phyloP scores from a whole-genome alignment of 2,329 filamentous ascomycete genomes.

The Alternaria brassicae region DNA sequence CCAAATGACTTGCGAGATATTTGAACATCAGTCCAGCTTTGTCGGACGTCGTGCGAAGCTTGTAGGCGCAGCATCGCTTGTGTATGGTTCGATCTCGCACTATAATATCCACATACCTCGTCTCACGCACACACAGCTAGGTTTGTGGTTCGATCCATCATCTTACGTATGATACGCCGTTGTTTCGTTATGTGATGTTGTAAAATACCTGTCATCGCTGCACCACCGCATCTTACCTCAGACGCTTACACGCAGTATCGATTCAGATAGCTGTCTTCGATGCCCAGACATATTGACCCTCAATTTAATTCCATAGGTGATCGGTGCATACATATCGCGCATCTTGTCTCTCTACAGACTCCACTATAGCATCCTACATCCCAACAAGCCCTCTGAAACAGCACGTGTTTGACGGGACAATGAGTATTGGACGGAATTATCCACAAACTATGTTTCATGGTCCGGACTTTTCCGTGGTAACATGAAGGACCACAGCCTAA shows the following conservation, averaged over 20 bases:
- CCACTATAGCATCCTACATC: neutral
- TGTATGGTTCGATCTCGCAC: neutral
- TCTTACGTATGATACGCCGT: neutral
- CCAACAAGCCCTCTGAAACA: neutral
- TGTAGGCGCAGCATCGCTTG: neutral
- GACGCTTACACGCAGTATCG: neutral
- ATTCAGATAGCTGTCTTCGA: neutral
- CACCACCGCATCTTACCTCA: neutral
- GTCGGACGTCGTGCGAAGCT: neutral
- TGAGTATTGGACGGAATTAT: neutral
- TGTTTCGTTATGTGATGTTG: neutral
- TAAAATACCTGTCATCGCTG: neutral
- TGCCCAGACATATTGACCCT: neutral
- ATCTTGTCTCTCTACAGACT: neutral
- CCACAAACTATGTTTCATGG: conserved; percentile 1
- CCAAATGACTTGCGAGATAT: neutral
- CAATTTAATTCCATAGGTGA: neutral
- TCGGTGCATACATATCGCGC: neutral
- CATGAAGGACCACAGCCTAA: neutral
- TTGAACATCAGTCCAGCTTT: neutral
- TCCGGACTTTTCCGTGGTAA: neutral
- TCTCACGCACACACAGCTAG: neutral
- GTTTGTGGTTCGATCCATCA: neutral
- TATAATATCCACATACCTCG: neutral
- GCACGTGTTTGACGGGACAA: neutral